These are phyloP conservation scores for Andrographis paniculata DNA, from an alignment of 305 asterid species.

Conservation along the genomic window DNA sequence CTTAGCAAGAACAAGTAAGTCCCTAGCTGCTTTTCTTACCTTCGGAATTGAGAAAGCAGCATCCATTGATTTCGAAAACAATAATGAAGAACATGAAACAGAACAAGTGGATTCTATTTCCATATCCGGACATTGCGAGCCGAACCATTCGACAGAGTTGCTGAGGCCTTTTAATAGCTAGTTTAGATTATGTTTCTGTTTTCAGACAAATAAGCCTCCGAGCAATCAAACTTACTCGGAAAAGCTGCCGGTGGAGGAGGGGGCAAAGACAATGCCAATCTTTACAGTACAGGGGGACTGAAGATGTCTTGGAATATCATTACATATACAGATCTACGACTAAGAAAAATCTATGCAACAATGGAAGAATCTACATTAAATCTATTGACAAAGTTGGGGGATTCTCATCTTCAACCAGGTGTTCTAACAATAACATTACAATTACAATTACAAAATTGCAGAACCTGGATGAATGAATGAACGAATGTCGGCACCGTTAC, in stretches of 20 bases:
- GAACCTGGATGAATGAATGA: constrained; percentile 22
- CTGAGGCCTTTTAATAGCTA: constrained; percentile 73
- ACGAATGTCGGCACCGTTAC: constrained; percentile 28
- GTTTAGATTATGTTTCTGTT: constrained; percentile 28
- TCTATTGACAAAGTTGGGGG: constrained; percentile 31
- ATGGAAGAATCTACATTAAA: constrained; percentile 25
- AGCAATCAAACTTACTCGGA: constrained; percentile 63
- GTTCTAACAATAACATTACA: constrained; percentile 27
- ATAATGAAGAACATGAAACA: constrained; percentile 40
- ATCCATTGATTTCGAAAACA: constrained; percentile 34
- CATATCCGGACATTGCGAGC: constrained; percentile 56
- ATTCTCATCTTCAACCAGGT: constrained; percentile 55
- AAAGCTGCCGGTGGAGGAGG: constrained; percentile 18
- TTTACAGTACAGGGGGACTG: constrained; percentile 21
- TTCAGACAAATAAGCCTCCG: constrained; percentile 39
- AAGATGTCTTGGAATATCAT: too few species aligned
- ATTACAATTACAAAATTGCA: constrained; percentile 14
- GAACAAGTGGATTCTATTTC: constrained; percentile 30
- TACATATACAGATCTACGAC: constrained; percentile 27
- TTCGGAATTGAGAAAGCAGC: constrained; percentile 65
- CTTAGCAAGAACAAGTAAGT: too few species aligned
- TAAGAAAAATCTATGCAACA: constrained; percentile 30
- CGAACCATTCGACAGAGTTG: constrained; percentile 35
- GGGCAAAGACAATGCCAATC: constrained; percentile 24
- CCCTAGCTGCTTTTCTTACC: too few species aligned